Evolutionary conservation across 345 rosid species (phyloP), one percentile per base, ranked within the genome.

Genomic region (Linum trigynum): DNA sequence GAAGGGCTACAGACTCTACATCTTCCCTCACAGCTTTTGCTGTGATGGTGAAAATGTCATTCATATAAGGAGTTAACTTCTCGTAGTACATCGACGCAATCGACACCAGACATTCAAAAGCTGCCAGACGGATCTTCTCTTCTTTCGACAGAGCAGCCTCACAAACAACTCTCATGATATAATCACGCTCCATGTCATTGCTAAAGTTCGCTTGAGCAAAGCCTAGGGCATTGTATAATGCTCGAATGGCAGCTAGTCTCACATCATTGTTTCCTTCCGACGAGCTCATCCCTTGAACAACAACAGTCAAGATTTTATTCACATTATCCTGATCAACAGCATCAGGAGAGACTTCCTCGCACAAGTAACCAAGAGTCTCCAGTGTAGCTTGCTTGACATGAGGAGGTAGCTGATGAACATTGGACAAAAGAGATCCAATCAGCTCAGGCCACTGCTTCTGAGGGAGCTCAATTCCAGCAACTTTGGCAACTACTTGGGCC

Each of bases 361-460:
- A 57, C 60, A 57, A 4, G 16, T 57, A 57, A 3, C 60, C 60
- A n/a, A 57, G 60, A 57, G 60, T 57, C 60, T 57, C 60, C 60
- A 57, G n/a, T 0, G 60, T 57, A 3, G 60, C 60, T 57, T 57
- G 35, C 60, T 57, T 57, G 60, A 35, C 60, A 57, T 57, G 60
- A 16, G 60, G 32, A 57, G 60, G 60, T 35, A 57, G 60, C 60
- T 57, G 60, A 35, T 57, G 60, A 57, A 57, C 11, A 57, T 57
- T 57, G 5, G 60, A 57, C 38, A 57, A 5, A 57, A 57, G 60
- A 5, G 60, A 16, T 38, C 63, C 63, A 35, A 87, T 62, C 56
- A 86, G 78, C 76, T 86, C 92, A 16, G 92, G 88, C 92, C 92
- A 86, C 73, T 83, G 92, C 71, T 83, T 83, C 70, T 84, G 92